Evolutionary conservation across 2,329 filamentous ascomycete genomes (phyloP).

Genomic region (Amauroascus verrucosus): DNA sequence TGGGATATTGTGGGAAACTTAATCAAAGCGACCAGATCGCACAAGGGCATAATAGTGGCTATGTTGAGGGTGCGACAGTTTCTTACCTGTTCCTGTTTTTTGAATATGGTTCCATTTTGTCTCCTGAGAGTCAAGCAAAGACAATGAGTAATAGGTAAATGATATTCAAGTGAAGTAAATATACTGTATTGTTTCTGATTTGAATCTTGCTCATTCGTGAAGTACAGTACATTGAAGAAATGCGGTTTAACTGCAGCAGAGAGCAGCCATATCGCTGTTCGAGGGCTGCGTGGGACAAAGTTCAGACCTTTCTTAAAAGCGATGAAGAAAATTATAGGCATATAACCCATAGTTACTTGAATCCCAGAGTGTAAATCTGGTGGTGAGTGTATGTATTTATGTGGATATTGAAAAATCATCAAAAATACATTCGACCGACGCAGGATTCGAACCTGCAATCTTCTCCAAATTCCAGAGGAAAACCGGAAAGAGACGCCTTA

Average conservation of each 20-base stretch:
- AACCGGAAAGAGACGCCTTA: constrained; percentile 18
- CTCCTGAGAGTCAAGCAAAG: background rate
- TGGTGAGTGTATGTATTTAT: too few relatives aligned
- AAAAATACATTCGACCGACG: constrained; percentile 13
- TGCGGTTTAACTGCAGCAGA: too few relatives aligned
- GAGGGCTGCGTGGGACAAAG: too few relatives aligned
- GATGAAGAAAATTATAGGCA: too few relatives aligned
- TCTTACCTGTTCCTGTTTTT: background rate
- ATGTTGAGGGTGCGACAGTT: background rate
- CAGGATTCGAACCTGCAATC: constrained; percentile 19
- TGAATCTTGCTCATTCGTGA: too few relatives aligned
- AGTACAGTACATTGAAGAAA: too few relatives aligned
- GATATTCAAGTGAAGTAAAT: background rate
- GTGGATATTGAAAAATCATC: too few relatives aligned
- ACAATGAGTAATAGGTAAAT: background rate
- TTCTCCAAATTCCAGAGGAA: constrained; percentile 12
- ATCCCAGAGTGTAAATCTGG: too few relatives aligned
- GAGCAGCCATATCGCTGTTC: too few relatives aligned
- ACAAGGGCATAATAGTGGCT: background rate
- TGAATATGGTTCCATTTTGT: background rate
- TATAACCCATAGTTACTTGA: too few relatives aligned
- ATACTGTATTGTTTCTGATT: too few relatives aligned
- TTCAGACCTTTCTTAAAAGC: too few relatives aligned
- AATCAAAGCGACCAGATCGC: background rate
- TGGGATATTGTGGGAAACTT: background rate